phyloP scores from a whole-genome alignment of 495 filamentous ascomycete genomes.

The Penicillium canescens region DNA sequence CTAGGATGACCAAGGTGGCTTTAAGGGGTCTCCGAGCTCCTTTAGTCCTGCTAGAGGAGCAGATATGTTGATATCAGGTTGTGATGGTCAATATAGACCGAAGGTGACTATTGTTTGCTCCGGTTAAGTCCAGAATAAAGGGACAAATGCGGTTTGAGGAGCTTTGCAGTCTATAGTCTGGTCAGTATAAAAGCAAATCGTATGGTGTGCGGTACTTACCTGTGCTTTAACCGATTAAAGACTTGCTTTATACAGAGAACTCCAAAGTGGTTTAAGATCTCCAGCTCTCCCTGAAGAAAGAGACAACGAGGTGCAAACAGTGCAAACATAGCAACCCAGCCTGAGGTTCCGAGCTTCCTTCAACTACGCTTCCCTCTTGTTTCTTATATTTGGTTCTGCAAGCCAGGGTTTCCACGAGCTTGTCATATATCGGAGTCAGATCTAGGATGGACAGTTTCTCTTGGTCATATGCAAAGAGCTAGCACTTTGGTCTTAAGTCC shows the following conservation, averaged over 20 bases:
- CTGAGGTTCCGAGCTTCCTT: not conserved
- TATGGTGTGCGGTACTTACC: not conserved
- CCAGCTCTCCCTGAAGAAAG: not conserved
- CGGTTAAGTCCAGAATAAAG: not conserved
- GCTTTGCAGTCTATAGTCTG: not conserved
- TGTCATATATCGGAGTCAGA: no score
- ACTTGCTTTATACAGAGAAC: not conserved
- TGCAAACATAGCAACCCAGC: slow-evolving; percentile 1
- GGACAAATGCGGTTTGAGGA: not conserved
- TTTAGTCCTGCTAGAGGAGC: not conserved
- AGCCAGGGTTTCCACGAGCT: not conserved
- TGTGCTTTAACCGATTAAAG: no score
- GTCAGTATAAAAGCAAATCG: not conserved
- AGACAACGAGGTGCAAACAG: slow-evolving; percentile 4
- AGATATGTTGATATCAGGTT: not conserved
- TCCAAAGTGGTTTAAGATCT: not conserved
- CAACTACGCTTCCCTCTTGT: not conserved
- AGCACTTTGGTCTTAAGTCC: no score
- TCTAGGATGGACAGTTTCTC: no score
- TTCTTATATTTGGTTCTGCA: not conserved
- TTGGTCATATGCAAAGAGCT: no score
- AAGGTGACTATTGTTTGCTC: not conserved
- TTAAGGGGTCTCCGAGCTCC: not conserved
- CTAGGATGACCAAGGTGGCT: not conserved
- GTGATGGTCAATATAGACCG: not conserved